Percentiles rank a stretch among this genome's conserved stretches.
Evolutionary conservation across 2,329 filamentous ascomycete genomes (phyloP).

Genomic region (Colletotrichum brevisporum): DNA sequence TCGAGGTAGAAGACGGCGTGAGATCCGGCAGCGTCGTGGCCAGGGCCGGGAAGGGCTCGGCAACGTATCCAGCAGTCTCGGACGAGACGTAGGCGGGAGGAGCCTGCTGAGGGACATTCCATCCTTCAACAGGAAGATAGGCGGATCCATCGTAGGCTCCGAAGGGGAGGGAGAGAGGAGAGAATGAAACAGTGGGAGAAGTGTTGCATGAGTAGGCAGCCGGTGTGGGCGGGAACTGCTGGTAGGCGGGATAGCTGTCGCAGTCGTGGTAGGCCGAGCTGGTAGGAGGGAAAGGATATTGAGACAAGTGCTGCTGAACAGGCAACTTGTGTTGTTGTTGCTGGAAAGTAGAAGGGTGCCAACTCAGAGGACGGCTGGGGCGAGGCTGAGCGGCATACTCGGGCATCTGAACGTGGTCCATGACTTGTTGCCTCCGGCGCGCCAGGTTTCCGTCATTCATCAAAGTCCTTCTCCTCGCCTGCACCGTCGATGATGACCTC

Average conservation of each 20-base stretch:
- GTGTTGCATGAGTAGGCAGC: slow-evolving; percentile 70
- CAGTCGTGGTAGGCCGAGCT: slow-evolving; percentile 55
- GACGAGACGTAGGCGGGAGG: slow-evolving; percentile 47
- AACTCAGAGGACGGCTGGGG: slow-evolving; percentile 76
- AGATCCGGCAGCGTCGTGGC: slow-evolving; percentile 37
- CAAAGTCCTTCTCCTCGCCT: slow-evolving; percentile 69
- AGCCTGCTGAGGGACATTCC: slow-evolving; percentile 51
- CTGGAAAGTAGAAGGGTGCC: slow-evolving; percentile 75
- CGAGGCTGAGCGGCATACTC: slow-evolving; percentile 51
- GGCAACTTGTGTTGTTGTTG: slow-evolving; percentile 53
- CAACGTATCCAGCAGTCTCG: slow-evolving; percentile 44
- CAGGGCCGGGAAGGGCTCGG: slow-evolving; percentile 51
- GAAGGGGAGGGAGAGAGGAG: slow-evolving; percentile 66
- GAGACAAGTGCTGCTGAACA: slow-evolving; percentile 49
- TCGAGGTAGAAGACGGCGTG: slow-evolving; percentile 43
- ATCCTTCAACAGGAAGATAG: slow-evolving; percentile 57
- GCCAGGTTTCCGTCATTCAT: slow-evolving; percentile 64
- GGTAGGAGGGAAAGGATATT: slow-evolving; percentile 56
- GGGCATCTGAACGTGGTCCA: slow-evolving; percentile 60
- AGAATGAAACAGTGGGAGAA: slow-evolving; percentile 69
- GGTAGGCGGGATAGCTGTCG: slow-evolving; percentile 57
- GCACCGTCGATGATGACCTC: slow-evolving; percentile 62
- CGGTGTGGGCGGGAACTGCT: slow-evolving; percentile 66
- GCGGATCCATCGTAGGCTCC: slow-evolving; percentile 54
- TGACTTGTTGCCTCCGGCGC: slow-evolving; percentile 61